phyloP scores from a whole-genome alignment of 306 rosid genomes.

The Cyamopsis tetragonoloba region DNA sequence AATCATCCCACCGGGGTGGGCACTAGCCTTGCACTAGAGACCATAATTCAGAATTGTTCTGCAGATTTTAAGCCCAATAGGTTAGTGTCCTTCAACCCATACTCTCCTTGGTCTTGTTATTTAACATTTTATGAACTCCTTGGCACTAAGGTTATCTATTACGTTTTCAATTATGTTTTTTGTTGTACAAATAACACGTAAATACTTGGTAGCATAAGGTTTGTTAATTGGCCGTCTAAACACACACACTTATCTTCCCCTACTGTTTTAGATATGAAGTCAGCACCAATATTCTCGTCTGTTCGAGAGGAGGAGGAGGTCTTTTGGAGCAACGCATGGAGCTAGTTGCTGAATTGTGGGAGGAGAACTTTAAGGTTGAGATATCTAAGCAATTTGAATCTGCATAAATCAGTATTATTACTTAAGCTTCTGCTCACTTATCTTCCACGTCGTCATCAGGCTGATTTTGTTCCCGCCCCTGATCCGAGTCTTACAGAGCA shows the following conservation, averaged over 20 bases:
- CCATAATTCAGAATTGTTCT: conserved; percentile 72
- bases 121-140: conserved; percentile 14
- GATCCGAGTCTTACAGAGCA: conserved; percentile 98
- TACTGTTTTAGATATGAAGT: conserved; percentile 60
- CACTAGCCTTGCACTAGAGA: conserved; percentile 88
- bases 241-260: conserved; percentile 3
- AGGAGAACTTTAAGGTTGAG: conserved; percentile 75
- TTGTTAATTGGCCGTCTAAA: not conserved
- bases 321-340: conserved; percentile 81
- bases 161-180: not conserved
- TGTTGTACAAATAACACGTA: not conserved
- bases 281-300: conserved; percentile 65
- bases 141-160: conserved; percentile 3
- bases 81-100: conserved; percentile 37
- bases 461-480: conserved; percentile 70
- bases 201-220: not conserved
- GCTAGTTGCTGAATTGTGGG: conserved; percentile 88
- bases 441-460: conserved; percentile 52
- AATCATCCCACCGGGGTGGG: conserved; percentile 84
- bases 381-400: conserved; percentile 16
- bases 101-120: conserved; percentile 18
- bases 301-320: conserved; percentile 98
- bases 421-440: conserved; percentile 28
- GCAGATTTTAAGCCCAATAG: conserved; percentile 62
- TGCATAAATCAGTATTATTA: not conserved